phyloP scores from a whole-genome alignment of 1,139 yeast species.

The Scheffersomyces segobiensis region DNA sequence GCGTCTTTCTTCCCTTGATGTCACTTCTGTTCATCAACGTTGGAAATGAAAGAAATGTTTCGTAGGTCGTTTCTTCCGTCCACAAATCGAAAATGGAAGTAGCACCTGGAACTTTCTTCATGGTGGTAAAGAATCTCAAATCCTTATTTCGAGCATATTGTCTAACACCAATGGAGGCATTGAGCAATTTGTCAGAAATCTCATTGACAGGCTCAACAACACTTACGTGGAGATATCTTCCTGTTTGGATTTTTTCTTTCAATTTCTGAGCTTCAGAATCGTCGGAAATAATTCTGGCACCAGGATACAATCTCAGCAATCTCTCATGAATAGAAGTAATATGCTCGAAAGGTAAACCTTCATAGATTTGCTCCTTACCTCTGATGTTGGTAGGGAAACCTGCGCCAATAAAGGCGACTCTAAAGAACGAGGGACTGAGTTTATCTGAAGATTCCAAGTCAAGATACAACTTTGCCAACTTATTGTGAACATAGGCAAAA shows the following conservation, averaged over 20 bases:
- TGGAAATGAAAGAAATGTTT: slow-evolving; percentile 78
- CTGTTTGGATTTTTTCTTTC: slow-evolving; percentile 55
- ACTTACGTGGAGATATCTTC: slow-evolving; percentile 71
- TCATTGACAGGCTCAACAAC: slow-evolving; percentile 71
- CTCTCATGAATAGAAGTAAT: slow-evolving; percentile 82
- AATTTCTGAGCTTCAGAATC: slow-evolving; percentile 62
- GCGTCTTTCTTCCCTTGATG: slow-evolving; percentile 52
- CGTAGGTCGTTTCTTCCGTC: slow-evolving; percentile 86
- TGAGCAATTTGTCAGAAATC: slow-evolving; percentile 47
- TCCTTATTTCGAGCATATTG: slow-evolving; percentile 73
- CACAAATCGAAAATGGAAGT: slow-evolving; percentile 74
- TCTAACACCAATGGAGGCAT: slow-evolving; percentile 59
- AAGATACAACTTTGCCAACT: slow-evolving; percentile 66
- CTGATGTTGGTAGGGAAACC: slow-evolving; percentile 82
- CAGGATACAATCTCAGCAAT: slow-evolving; percentile 74
- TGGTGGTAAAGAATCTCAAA: slow-evolving; percentile 66
- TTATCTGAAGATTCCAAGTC: slow-evolving; percentile 73
- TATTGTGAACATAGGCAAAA: slow-evolving; percentile 69
- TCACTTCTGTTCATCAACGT: slow-evolving; percentile 86
- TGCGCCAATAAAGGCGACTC: slow-evolving; percentile 77
- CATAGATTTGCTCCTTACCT: slow-evolving; percentile 77
- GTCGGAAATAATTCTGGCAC: slow-evolving; percentile 70
- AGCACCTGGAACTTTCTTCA: slow-evolving; percentile 75
- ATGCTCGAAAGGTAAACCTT: slow-evolving; percentile 87
- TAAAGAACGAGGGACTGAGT: slow-evolving; percentile 74